Percentiles rank a stretch among this genome's conserved stretches.
These are phyloP conservation scores for Sporothrix pallida DNA, from an alignment of 2,329 filamentous ascomycete genomes.

Conservation along the genomic window DNA sequence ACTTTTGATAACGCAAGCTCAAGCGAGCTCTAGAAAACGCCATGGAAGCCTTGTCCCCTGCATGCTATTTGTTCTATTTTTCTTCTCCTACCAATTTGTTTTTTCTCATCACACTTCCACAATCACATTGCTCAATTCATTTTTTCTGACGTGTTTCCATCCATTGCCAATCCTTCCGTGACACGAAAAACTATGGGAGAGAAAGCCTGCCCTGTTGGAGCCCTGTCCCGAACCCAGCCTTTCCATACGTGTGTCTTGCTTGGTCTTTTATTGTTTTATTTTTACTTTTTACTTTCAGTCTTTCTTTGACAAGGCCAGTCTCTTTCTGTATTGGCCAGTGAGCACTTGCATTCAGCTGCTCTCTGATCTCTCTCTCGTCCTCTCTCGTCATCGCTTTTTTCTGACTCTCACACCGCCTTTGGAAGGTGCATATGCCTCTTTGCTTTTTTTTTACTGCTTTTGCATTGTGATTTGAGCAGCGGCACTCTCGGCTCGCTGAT, in stretches of 20 bases:
- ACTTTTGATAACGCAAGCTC: slow-evolving; percentile 7
- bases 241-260: not conserved
- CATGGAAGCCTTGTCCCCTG: slow-evolving; percentile 21
- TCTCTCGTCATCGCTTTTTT: not conserved
- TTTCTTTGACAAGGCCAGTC: not conserved
- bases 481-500: not conserved
- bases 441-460: not conserved
- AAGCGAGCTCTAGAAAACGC: slow-evolving; percentile 29
- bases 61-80: slow-evolving; percentile 9
- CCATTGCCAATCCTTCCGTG: slow-evolving; percentile 25
- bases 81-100: too few relatives aligned
- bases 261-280: not conserved
- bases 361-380: not conserved
- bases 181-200: slow-evolving; percentile 11
- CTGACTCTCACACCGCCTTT: slow-evolving; percentile 2
- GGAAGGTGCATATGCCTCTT: not conserved
- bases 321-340: slow-evolving; percentile 3
- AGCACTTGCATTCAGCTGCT: not conserved
- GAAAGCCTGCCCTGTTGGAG: not conserved
- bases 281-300: not conserved
- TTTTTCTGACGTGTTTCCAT: slow-evolving; percentile 27
- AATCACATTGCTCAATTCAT: slow-evolving; percentile 13
- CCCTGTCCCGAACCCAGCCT: not conserved
- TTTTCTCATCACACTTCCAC: slow-evolving; percentile 5
- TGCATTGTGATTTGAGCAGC: not conserved